Base-by-base conservation (phyloP, 176 grass and related monocot species). In the Sorghum bicolor region DNA sequence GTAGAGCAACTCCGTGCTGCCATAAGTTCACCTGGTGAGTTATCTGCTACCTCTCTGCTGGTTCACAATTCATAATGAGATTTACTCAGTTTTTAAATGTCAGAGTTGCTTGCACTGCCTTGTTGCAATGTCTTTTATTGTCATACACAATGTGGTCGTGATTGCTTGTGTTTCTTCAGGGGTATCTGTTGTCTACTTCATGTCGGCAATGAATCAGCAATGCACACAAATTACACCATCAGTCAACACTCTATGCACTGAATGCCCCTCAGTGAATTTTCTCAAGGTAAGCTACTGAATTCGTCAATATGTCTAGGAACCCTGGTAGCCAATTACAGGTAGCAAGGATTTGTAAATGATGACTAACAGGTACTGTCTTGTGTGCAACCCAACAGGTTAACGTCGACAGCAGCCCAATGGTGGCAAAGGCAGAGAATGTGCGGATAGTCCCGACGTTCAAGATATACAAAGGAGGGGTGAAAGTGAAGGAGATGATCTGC, bases 401-500 rank as follows among this genome's bases (percentile, higher is more conserved):
- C 79, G 53, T 96, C 48, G 89, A 94, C 76, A 81, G 86, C 47
- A 94, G 50, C 67, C 89, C 88, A 41, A 58, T 74, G 43, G 86
- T 99, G 37, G 91, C 93, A 7, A 96, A 70, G 86, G 47, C 83
- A 64, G 96, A 99, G 89, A 96, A 91, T 22, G 91, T 99, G 43
- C 89, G 91, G 15, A 86, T 92, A 38, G 87, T 96, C 67, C 96
- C 96, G 0, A 96, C 93, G 26, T 99, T 99, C 67, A 99, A 99
- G 93, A 94, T 99, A 80, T 99, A 96, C 89, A 99, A 96, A 86
- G 84, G 89, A 6, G 91, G 96, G 71, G 79, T 45, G 55, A 88
- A 74, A 69, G 86, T 94, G 80, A 99, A 99, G 89, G 96, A 99
- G 91, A 98, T 98, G 89, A 92, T 98, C 66, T 98, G 93, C 81